Evolutionary conservation across 2,329 filamentous ascomycete species (phyloP).

Genomic region (Simplicillium aogashimaense): DNA sequence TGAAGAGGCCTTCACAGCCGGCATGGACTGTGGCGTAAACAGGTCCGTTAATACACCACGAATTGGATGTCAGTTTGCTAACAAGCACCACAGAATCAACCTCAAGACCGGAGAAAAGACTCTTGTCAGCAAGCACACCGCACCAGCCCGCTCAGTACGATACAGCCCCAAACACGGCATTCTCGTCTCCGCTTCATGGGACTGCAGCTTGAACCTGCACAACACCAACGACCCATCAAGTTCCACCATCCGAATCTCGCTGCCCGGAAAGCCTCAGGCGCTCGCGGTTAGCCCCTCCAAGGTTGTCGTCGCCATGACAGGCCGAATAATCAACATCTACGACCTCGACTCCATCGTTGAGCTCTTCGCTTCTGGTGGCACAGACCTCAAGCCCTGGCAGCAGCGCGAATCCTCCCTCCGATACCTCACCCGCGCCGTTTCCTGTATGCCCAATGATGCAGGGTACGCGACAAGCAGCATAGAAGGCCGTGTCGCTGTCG

Average conservation of each 20-base stretch:
- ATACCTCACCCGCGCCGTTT: conserved; percentile 87
- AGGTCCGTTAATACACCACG: conserved; percentile 27
- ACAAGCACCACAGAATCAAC: conserved; percentile 40
- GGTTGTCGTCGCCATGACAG: conserved; percentile 91
- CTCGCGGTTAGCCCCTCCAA: conserved; percentile 69
- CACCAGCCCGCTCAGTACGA: conserved; percentile 73
- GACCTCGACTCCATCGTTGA: conserved; percentile 61
- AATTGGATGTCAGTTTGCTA: background rate
- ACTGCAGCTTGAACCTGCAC: conserved; percentile 81
- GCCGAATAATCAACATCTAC: conserved; percentile 89
- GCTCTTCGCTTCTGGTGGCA: conserved; percentile 33
- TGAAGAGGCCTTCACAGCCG: conserved; percentile 74
- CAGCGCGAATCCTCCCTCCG: conserved; percentile 88
- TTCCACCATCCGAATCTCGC: conserved; percentile 52
- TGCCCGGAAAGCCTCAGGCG: conserved; percentile 84
- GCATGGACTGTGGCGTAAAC: conserved; percentile 79
- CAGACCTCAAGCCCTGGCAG: conserved; percentile 72
- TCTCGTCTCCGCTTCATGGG: conserved; percentile 88
- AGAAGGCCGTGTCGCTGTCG: conserved; percentile 89
- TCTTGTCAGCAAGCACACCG: conserved; percentile 66
- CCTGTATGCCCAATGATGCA: conserved; percentile 93
- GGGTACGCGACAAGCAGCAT: conserved; percentile 91
- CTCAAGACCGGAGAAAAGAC: conserved; percentile 62
- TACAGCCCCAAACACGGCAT: conserved; percentile 72
- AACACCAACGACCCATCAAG: conserved; percentile 43